phyloP scores from a whole-genome alignment of 331 rosid genomes.

The Spiraea crenata region DNA sequence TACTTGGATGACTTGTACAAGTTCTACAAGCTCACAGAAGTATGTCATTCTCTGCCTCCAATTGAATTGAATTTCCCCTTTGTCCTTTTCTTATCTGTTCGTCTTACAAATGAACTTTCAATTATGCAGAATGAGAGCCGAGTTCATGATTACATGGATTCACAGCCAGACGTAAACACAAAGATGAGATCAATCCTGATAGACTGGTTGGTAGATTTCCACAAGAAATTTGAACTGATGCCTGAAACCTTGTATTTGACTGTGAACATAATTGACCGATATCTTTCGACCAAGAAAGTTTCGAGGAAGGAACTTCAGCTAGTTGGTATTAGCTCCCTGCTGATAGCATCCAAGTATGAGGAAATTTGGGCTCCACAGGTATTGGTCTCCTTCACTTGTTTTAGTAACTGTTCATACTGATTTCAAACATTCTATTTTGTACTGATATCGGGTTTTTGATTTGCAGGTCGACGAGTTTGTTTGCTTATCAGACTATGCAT shows the following conservation, averaged over 20 bases:
- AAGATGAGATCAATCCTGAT: conserved; percentile 73
- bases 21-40: conserved; percentile 69
- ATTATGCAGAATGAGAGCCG: conserved; percentile 48
- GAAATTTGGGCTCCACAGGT: conserved; percentile 93
- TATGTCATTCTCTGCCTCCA: conserved; percentile 16
- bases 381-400: background rate
- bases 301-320: conserved; percentile 66
- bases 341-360: conserved; percentile 82
- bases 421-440: background rate
- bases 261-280: conserved; percentile 68
- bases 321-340: conserved; percentile 77
- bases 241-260: conserved; percentile 77
- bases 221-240: conserved; percentile 62
- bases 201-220: conserved; percentile 78
- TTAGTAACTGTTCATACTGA: background rate
- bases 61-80: background rate
- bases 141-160: conserved; percentile 52
- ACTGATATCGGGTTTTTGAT: background rate
- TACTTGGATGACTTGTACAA: conserved; percentile 79
- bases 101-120: background rate
- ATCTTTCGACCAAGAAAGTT: conserved; percentile 46
- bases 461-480: conserved; percentile 72
- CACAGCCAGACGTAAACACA: conserved; percentile 57
- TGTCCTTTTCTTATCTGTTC: background rate
- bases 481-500: conserved; percentile 66